A percentile compares a stretch with the other conserved stretches of the same genome.
Conservation (phyloP, 306 rosid genomes). For the peach (Prunus persica) region Prunus_persica_NCBIv2 NC_034010.1:28441501-28442000, state of each 20-base stretch:
- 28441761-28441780: constrained; percentile 32
- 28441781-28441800: constrained; percentile 19
- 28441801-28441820: constrained; percentile 34
- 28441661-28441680: constrained; percentile 5
- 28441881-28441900: constrained; percentile 37
- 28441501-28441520: not conserved
- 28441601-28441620: not conserved
- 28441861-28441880: constrained; percentile 57
- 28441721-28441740: not conserved
- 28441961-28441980: constrained; percentile 11
- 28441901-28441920: constrained; percentile 14
- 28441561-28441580: not conserved
- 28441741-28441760: not conserved
- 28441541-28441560: not conserved
- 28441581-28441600: not conserved
- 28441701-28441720: not conserved
- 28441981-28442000: not conserved
- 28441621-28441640: constrained; percentile 1
- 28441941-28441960: constrained; percentile 4
- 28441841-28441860: constrained; percentile 25
- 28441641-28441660: constrained; percentile 27
- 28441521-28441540: not conserved
- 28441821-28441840: constrained; percentile 15
- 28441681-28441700: not conserved
- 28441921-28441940: not conserved